Percentiles rank a stretch among this genome's conserved stretches.
Conservation (phyloP, 2,329 filamentous ascomycete species). For the Amylocarpus encephaloides region DNA sequence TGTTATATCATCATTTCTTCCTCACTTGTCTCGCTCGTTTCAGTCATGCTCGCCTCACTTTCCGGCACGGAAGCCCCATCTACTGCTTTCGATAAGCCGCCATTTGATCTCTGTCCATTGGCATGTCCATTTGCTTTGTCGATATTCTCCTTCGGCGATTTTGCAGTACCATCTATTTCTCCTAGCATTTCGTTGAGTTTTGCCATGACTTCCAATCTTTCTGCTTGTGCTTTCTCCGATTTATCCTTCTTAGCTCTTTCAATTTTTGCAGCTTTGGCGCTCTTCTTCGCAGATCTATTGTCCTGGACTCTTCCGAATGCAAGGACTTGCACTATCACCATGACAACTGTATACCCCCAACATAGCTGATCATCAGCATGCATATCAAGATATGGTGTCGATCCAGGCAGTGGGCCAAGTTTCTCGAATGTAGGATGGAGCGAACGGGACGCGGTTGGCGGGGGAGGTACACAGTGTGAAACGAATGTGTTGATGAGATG, state of each 20-base stretch:
- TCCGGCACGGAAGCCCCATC: slow-evolving; percentile 2
- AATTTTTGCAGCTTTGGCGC: slow-evolving; percentile 17
- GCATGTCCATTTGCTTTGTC: slow-evolving; percentile 1
- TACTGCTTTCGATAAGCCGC: background rate
- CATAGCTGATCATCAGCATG: slow-evolving; percentile 34
- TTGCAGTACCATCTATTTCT: background rate
- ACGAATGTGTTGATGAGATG: slow-evolving; percentile 35
- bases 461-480: slow-evolving; percentile 31
- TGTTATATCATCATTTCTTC: slow-evolving; percentile 22
- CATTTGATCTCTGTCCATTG: background rate
- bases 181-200: background rate
- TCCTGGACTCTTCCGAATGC: slow-evolving; percentile 30
- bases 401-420: slow-evolving; percentile 27
- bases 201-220: background rate
- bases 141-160: background rate
- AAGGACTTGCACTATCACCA: slow-evolving; percentile 34
- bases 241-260: slow-evolving; percentile 11
- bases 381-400: slow-evolving; percentile 32
- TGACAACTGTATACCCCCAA: slow-evolving; percentile 34
- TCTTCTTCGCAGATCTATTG: slow-evolving; percentile 22
- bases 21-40: slow-evolving; percentile 24
- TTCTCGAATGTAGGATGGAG: slow-evolving; percentile 27
- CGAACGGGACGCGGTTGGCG: slow-evolving; percentile 24
- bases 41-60: slow-evolving; percentile 18
- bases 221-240: background rate